These are phyloP conservation scores for Penicillium sp. DNA, from an alignment of 2,329 filamentous ascomycete genomes.

Conservation along the genomic window DNA sequence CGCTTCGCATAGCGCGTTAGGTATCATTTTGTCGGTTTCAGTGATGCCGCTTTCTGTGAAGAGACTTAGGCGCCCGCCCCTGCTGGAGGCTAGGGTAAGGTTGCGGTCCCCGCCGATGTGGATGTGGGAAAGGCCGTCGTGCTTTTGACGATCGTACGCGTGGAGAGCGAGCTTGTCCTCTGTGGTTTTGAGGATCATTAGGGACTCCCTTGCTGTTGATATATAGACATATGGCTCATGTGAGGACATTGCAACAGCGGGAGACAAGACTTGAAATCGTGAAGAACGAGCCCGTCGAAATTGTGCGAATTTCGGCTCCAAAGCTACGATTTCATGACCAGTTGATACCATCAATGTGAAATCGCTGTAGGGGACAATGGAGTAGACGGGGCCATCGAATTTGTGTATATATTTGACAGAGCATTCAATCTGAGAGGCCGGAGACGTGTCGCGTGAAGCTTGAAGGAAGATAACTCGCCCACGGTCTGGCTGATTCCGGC, in stretches of 20 bases:
- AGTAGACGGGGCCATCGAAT: conserved; percentile 55
- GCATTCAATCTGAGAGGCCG: conserved; percentile 37
- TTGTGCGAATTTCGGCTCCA: conserved; percentile 48
- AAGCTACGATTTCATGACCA: conserved; percentile 49
- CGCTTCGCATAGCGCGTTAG: conserved; percentile 35
- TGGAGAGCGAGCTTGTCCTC: conserved; percentile 40
- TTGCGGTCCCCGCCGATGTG: conserved; percentile 48
- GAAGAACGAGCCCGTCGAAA: conserved; percentile 49
- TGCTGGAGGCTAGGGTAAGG: conserved; percentile 55
- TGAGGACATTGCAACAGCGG: conserved; percentile 56
- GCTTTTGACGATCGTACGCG: conserved; percentile 39
- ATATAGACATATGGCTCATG: conserved; percentile 56
- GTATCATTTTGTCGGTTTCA: conserved; percentile 38
- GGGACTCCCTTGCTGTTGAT: conserved; percentile 59
- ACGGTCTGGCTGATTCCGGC: conserved; percentile 33
- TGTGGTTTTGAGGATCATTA: conserved; percentile 53
- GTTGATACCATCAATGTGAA: conserved; percentile 52
- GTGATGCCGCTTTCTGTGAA: conserved; percentile 32
- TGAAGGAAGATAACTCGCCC: conserved; percentile 47
- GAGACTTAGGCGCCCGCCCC: conserved; percentile 57
- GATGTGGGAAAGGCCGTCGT: conserved; percentile 40
- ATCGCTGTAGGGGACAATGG: conserved; percentile 56
- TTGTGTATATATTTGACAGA: conserved; percentile 42
- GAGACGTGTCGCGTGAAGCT: conserved; percentile 33
- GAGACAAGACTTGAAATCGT: conserved; percentile 51